These are phyloP conservation scores for Vitis riparia DNA, from an alignment of 164 flowering plant species.

Conservation along the genomic window DNA sequence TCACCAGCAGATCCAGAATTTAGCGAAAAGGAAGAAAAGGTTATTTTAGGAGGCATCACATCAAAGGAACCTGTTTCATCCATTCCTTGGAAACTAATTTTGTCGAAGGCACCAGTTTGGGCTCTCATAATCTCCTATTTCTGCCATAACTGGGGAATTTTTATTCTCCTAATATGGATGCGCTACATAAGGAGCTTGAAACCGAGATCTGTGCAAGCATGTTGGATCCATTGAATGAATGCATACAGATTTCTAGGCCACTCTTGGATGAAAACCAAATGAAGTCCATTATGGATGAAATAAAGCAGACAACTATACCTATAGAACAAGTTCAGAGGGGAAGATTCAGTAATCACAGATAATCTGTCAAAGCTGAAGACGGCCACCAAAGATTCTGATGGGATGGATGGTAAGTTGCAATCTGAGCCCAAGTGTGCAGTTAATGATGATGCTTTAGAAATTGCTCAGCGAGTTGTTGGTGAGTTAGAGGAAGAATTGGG, in stretches of 20 bases:
- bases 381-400: not conserved
- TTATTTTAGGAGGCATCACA: slow-evolving; percentile 63
- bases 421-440: not conserved
- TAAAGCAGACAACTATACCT: slow-evolving; percentile 38
- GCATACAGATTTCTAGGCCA: slow-evolving; percentile 71
- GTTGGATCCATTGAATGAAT: slow-evolving; percentile 72
- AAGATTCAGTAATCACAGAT: not conserved
- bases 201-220: slow-evolving; percentile 67
- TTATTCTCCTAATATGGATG: slow-evolving; percentile 98
- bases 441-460: not conserved
- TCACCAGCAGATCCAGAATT: slow-evolving; percentile 82
- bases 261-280: slow-evolving; percentile 85
- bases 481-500: not conserved
- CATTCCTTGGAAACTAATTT: slow-evolving; percentile 92
- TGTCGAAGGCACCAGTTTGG: slow-evolving; percentile 96
- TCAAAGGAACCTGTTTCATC: slow-evolving; percentile 78
- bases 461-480: not conserved
- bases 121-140: slow-evolving; percentile 95
- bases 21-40: slow-evolving; percentile 55
- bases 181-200: slow-evolving; percentile 91
- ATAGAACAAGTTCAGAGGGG: not conserved
- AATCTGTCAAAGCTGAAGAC: not conserved
- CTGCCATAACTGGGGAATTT: slow-evolving; percentile 99
- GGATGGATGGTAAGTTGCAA: not conserved
- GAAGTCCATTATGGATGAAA: slow-evolving; percentile 80